Conservation (phyloP, 129 eudicot species). For the Flaveria robusta region DNA sequence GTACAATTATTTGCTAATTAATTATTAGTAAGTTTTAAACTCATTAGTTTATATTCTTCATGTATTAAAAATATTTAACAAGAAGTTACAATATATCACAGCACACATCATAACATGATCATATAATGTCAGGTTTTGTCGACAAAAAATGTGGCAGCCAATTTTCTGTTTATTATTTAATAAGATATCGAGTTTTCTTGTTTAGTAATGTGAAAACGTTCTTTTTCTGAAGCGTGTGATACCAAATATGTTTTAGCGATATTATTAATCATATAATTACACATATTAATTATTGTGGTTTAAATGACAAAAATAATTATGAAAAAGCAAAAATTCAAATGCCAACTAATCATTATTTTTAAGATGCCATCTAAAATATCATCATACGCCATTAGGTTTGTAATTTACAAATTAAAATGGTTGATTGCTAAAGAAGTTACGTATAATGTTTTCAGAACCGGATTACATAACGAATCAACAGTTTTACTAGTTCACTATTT, state of each 20-base stretch:
- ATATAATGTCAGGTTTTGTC: neutral
- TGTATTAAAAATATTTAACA: neutral
- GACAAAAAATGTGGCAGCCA: neutral
- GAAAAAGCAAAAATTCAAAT: too few relatives aligned
- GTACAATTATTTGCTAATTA: slow-evolving; percentile 2
- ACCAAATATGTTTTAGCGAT: neutral
- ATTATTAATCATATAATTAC: neutral
- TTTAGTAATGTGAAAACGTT: neutral
- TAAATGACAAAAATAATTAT: neutral
- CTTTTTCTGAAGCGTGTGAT: neutral
- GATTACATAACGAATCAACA: too few relatives aligned
- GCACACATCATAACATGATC: neutral
- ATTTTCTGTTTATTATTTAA: neutral
- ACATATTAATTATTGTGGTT: neutral
- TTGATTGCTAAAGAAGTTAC: neutral
- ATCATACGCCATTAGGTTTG: neutral
- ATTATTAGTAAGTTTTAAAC: neutral
- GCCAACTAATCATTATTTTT: neutral
- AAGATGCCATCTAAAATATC: neutral
- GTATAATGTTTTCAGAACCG: too few relatives aligned
- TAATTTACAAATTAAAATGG: neutral
- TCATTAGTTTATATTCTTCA: neutral
- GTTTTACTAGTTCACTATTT: too few relatives aligned
- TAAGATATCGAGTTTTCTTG: neutral
- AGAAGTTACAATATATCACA: neutral